These are phyloP conservation scores for Peronospora destructor DNA, from an alignment of 352 stramenopile genomes.

Conservation along the genomic window DNA sequence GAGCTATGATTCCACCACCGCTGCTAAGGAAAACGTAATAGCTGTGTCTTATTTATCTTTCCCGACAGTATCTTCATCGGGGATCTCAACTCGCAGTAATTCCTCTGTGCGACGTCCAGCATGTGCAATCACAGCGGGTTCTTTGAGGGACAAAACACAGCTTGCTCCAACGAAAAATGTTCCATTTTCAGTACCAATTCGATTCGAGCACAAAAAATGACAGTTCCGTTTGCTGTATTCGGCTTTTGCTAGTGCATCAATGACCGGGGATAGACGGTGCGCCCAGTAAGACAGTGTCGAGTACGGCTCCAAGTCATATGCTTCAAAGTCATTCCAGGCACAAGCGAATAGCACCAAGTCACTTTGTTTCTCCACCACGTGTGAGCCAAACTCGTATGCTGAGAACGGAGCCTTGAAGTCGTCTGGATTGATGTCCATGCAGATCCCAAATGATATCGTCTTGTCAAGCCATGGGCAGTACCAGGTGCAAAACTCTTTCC, in stretches of 20 bases:
- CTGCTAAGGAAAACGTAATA: no score
- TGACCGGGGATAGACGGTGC: slow-evolving; percentile 51
- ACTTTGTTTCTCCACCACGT: slow-evolving; percentile 42
- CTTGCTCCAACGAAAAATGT: slow-evolving; percentile 79
- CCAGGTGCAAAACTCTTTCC: slow-evolving; percentile 57
- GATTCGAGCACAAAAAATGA: slow-evolving; percentile 73
- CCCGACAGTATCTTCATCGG: slow-evolving; percentile 9
- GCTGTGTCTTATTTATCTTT: no score
- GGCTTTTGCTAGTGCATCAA: slow-evolving; percentile 30
- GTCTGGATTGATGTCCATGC: slow-evolving; percentile 87
- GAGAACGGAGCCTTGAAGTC: slow-evolving; percentile 68
- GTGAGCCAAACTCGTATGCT: slow-evolving; percentile 60
- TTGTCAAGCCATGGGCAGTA: slow-evolving; percentile 71
- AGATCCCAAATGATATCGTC: slow-evolving; percentile 81
- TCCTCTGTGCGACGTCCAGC: slow-evolving; percentile 50
- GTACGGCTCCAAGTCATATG: slow-evolving; percentile 33
- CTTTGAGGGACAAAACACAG: slow-evolving; percentile 59
- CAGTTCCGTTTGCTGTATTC: slow-evolving; percentile 48
- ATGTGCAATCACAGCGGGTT: slow-evolving; percentile 42
- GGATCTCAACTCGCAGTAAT: slow-evolving; percentile 49
- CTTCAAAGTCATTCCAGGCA: slow-evolving; percentile 77
- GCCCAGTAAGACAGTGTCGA: slow-evolving; percentile 71
- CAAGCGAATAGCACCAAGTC: slow-evolving; percentile 78
- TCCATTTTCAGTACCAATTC: slow-evolving; percentile 67
- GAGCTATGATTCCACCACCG: no score